Conservation (phyloP, 495 filamentous ascomycete species). For the Lasiosphaeriaceae sp. region DNA sequence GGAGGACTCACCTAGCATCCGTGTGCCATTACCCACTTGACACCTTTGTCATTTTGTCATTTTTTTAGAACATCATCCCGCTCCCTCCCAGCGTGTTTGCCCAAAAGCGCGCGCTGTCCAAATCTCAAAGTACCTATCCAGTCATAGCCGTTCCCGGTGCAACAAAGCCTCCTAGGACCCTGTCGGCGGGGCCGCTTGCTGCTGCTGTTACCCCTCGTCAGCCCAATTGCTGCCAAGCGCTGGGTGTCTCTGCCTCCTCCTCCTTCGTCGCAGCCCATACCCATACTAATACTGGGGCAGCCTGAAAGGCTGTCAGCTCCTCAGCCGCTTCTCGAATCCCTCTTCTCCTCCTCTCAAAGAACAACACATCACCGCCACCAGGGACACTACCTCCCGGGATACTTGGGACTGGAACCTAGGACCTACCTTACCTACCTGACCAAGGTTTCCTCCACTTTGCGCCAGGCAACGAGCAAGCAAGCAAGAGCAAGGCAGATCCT, state of each 20-base stretch:
- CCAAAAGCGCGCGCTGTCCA: too few relatives aligned
- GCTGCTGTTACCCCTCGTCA: constrained; percentile 11
- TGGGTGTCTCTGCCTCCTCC: background rate
- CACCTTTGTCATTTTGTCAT: background rate
- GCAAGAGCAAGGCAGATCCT: background rate
- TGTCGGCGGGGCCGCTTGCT: background rate
- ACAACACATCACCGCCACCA: background rate
- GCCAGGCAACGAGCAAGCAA: constrained; percentile 1
- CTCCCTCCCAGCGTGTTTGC: too few relatives aligned
- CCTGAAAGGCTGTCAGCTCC: constrained; percentile 14
- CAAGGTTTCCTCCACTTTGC: background rate
- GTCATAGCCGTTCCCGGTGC: too few relatives aligned
- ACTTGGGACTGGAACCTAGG: too few relatives aligned
- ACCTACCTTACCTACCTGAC: too few relatives aligned
- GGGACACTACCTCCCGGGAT: too few relatives aligned
- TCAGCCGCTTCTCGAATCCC: constrained; percentile 20
- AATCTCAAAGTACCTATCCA: too few relatives aligned
- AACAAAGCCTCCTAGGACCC: background rate
- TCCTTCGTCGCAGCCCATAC: constrained; percentile 19
- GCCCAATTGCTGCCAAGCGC: constrained; percentile 28
- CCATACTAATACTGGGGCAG: constrained; percentile 12
- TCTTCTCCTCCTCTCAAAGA: constrained; percentile 1
- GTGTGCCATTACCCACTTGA: background rate
- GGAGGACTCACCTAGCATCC: background rate
- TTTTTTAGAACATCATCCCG: background rate